A percentile compares a stretch with the other conserved stretches of the same genome.
Evolutionary conservation across 805 yeast genomes (phyloP).

Genomic region (Pachysolen tannophilus): DNA sequence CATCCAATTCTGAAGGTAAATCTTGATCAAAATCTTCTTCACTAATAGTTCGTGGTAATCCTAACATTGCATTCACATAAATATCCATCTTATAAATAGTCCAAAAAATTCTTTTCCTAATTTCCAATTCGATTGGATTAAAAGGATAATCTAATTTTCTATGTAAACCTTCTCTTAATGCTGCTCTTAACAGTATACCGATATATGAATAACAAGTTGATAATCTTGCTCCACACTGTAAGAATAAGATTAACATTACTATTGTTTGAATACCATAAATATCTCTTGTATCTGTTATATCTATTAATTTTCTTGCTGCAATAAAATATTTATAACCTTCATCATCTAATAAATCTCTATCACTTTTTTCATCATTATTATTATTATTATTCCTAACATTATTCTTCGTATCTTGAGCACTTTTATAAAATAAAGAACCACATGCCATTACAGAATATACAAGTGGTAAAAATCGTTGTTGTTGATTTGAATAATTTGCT

Average conservation of each 20-base stretch:
- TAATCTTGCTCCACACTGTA: constrained; percentile 82
- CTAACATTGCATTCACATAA: constrained; percentile 80
- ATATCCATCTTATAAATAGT: constrained; percentile 87
- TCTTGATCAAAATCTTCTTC: constrained; percentile 85
- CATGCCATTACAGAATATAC: constrained; percentile 85
- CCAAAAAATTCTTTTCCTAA: constrained; percentile 80
- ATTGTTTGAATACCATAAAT: constrained; percentile 77
- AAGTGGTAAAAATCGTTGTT: constrained; percentile 68
- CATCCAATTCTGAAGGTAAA: constrained; percentile 77
- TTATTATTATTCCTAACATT: constrained; percentile 5
- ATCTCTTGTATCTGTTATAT: constrained; percentile 79
- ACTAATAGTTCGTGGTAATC: constrained; percentile 70
- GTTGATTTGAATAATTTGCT: constrained; percentile 59
- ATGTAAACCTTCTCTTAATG: constrained; percentile 77
- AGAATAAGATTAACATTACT: constrained; percentile 76
- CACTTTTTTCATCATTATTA: constrained; percentile 1
- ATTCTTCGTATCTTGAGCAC: constrained; percentile 29
- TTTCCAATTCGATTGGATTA: constrained; percentile 75
- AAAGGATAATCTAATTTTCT: constrained; percentile 55
- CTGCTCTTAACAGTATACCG: constrained; percentile 80
- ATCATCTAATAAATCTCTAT: constrained; percentile 41
- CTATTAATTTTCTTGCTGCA: constrained; percentile 73
- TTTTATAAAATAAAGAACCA: constrained; percentile 69
- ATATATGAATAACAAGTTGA: constrained; percentile 85
- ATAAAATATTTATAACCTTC: constrained; percentile 76